phyloP scores from a whole-genome alignment of 371 early-diverging fungal species.

The Zopfochytrium polystomum region DNA sequence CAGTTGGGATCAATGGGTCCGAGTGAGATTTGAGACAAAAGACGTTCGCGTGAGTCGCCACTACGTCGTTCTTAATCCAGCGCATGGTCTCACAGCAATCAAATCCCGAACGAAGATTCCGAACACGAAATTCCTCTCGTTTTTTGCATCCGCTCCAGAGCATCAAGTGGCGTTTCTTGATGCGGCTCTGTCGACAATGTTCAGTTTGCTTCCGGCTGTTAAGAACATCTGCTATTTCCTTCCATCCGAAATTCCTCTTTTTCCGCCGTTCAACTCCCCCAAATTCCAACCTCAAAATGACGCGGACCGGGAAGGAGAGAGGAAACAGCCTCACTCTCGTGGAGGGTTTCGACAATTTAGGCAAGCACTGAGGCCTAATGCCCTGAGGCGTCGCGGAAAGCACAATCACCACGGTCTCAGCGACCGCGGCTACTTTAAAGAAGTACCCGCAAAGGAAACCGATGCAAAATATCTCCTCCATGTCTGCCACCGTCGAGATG shows the following conservation, averaged over 20 bases:
- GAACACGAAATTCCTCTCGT: constrained; percentile 42
- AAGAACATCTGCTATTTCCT: constrained; percentile 42
- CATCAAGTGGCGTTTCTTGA: constrained; percentile 31
- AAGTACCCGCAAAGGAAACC: constrained; percentile 24
- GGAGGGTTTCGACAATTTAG: too few species aligned
- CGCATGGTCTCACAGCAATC: background rate
- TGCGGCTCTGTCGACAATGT: constrained; percentile 27
- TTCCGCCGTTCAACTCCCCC: constrained; percentile 39
- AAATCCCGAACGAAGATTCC: constrained; percentile 24
- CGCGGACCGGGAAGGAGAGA: background rate
- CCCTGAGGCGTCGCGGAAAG: too few species aligned
- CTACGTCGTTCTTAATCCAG: background rate
- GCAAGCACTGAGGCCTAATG: too few species aligned
- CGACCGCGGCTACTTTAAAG: constrained; percentile 32
- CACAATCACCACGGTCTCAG: background rate
- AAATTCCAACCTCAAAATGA: constrained; percentile 17
- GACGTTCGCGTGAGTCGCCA: constrained; percentile 27
- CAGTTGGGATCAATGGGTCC: constrained; percentile 41
- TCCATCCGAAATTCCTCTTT: constrained; percentile 35
- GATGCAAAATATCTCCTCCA: constrained; percentile 33
- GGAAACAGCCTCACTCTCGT: background rate
- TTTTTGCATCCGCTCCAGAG: constrained; percentile 34
- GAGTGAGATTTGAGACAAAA: constrained; percentile 29
- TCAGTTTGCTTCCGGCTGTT: constrained; percentile 30
- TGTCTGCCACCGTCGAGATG: constrained; percentile 34